A percentile compares a stretch with the other conserved stretches of the same genome.
phyloP scores from a whole-genome alignment of 2,329 filamentous ascomycete species.

The Penicillium sclerotiorum region DNA sequence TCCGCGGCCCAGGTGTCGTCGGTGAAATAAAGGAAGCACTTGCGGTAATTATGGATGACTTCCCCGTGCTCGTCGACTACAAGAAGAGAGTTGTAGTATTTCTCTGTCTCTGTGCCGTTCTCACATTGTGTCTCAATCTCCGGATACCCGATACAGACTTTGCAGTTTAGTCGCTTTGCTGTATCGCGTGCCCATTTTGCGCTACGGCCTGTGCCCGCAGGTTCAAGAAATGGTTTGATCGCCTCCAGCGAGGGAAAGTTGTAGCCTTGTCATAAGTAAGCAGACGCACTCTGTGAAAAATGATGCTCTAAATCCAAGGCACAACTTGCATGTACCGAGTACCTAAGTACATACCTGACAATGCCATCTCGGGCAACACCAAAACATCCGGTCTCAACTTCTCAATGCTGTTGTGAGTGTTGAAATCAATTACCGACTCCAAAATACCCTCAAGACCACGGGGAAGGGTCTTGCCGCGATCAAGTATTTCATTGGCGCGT shows the following conservation, averaged over 20 bases:
- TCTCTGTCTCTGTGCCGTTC: conserved; percentile 20
- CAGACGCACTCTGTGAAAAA: background rate
- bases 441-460: background rate
- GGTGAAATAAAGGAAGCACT: conserved; percentile 67
- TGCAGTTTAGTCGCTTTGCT: conserved; percentile 58
- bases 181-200: conserved; percentile 61
- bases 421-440: background rate
- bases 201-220: conserved; percentile 57
- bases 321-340: no score
- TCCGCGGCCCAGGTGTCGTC: conserved; percentile 66
- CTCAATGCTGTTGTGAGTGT: conserved; percentile 17
- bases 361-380: conserved; percentile 64
- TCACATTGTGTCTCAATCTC: conserved; percentile 44
- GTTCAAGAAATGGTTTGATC: conserved; percentile 62
- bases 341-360: conserved; percentile 51
- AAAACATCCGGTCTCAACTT: conserved; percentile 55
- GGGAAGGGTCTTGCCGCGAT: conserved; percentile 30
- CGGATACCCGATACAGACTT: conserved; percentile 67
- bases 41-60: conserved; percentile 64
- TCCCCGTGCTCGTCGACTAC: conserved; percentile 58
- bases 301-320: background rate
- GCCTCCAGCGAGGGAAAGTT: conserved; percentile 62
- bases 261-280: no score
- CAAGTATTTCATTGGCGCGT: conserved; percentile 47
- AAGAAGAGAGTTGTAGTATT: conserved; percentile 62